Evolutionary conservation across 1,139 yeast species (phyloP), one percentile per base, ranked within the genome.

Genomic region (Magnusiomyces suaveolens): DNA sequence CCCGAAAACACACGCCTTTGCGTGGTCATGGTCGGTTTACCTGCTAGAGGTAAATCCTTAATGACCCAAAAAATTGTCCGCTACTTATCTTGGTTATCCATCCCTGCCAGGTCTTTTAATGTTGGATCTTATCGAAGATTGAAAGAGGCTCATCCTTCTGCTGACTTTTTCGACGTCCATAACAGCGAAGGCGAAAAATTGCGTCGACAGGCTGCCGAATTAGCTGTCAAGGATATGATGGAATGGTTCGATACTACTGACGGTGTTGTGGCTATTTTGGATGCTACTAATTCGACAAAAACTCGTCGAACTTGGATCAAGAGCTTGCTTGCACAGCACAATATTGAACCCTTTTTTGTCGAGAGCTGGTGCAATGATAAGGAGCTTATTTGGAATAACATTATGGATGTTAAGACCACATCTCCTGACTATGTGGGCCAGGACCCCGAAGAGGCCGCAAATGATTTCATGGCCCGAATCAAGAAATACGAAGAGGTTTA

Each of bases 361-460:
- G 98, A 92, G 68, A 84, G 95, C 64, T 86, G 84, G 79, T 89
- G 97, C 69, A 84, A 88, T 64, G 95, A 89, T 69, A 77, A 83
- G 60, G 85, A 83, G 24, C 76, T 89, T 60, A 82, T 92, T 46
- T 75, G 78, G 71, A 85, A 84, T 63, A 90, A 90, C 67, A 84
- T 90, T 50, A 69, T 81, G 62, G 97, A 90, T 68, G 95, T 90
- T 55, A 86, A 87, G 67, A 82, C 90, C 1, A 80, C 90, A 2
- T 84, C 94, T 1, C 96, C 97, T 0, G 97, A 90, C 69, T 89
- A 89, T 67, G 71, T 72, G n/a, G 82, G 84, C 50, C 74, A 75
- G 57, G 87, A 85, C 62, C 82, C 86, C 14, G 90, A 85, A 43
- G 76, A 73, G 59, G 95, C 96, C 0, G 79, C 82, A 23, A 64